Evolutionary conservation across 163 green algal genomes (phyloP).

Genomic region (Scenedesmus sp.): DNA sequence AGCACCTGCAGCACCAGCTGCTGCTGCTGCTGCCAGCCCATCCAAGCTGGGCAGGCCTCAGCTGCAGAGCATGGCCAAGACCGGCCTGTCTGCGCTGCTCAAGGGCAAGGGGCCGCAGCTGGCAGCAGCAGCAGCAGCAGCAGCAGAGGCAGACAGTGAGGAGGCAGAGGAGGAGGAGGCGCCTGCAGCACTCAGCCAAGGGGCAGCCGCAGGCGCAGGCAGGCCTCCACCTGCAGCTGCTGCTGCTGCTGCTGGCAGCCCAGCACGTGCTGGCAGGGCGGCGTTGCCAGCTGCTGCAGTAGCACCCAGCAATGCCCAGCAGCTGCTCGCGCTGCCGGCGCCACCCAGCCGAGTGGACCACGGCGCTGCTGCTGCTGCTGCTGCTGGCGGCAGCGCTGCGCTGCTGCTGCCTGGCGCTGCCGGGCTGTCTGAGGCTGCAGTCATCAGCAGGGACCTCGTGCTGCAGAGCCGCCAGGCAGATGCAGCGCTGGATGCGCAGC

Average conservation of each 20-base stretch:
- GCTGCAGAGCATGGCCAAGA: neutral
- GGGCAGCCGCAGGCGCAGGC: neutral
- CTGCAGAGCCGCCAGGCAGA: neutral
- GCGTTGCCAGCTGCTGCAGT: too few species aligned
- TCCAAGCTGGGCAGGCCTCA: neutral
- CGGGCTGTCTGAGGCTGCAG: neutral
- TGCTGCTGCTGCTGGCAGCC: neutral
- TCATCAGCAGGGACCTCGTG: neutral
- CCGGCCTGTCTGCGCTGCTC: neutral
- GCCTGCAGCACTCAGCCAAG: neutral
- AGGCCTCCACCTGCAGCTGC: neutral
- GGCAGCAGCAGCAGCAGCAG: neutral
- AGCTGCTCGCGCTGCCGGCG: neutral
- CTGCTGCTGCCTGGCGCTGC: neutral
- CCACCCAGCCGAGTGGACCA: neutral
- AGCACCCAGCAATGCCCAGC: neutral
- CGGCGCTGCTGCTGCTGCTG: neutral
- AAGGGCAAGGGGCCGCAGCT: neutral
- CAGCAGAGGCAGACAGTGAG: neutral
- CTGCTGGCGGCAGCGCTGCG: neutral
- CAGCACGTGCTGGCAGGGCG: neutral
- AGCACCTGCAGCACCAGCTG: neutral
- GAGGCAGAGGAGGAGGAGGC: neutral
- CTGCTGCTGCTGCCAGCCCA: neutral
- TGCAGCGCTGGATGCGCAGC: neutral